Percentiles rank a stretch among this genome's conserved stretches.
Conservation (phyloP, 1,139 yeast genomes). For the Suhomyces choctaworum region DNA sequence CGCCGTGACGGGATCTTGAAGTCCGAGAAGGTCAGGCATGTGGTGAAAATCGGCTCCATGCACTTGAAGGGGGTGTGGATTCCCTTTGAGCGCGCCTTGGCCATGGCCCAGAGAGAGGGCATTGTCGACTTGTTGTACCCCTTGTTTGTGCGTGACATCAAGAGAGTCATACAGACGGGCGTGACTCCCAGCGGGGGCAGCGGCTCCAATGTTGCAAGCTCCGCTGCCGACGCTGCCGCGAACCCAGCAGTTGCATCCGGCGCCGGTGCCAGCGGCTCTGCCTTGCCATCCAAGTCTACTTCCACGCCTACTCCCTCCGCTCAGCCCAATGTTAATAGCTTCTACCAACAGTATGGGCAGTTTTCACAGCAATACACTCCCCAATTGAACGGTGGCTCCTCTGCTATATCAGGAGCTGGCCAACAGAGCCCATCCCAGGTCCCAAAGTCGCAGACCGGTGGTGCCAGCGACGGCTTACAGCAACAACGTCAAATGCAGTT, state of each 20-base stretch:
- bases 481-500: conserved; percentile 18
- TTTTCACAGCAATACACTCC: conserved; percentile 17
- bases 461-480: conserved; percentile 9
- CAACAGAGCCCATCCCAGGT: conserved; percentile 12
- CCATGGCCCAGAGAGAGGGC: conserved; percentile 88
- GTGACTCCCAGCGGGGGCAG: conserved; percentile 35
- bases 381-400: conserved; percentile 16
- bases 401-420: conserved; percentile 15
- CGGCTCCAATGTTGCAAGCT: conserved; percentile 13
- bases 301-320: conserved; percentile 17
- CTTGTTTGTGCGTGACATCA: conserved; percentile 82
- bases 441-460: conserved; percentile 5
- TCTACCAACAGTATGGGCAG: conserved; percentile 26
- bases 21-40: conserved; percentile 85
- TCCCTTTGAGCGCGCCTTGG: conserved; percentile 89
- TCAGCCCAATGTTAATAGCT: conserved; percentile 19
- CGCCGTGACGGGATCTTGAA: conserved; percentile 92
- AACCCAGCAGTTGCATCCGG: conserved; percentile 16
- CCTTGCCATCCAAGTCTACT: conserved; percentile 17
- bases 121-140: conserved; percentile 86
- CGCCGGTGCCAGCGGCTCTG: conserved; percentile 14
- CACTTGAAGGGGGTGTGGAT: conserved; percentile 98
- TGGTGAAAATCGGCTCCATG: conserved; percentile 96
- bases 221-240: conserved; percentile 17
- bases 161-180: conserved; percentile 60